A percentile compares a stretch with the other conserved stretches of the same genome.
phyloP scores from a whole-genome alignment of 2,329 filamentous ascomycete genomes.

The Diaporthe eres region DNA sequence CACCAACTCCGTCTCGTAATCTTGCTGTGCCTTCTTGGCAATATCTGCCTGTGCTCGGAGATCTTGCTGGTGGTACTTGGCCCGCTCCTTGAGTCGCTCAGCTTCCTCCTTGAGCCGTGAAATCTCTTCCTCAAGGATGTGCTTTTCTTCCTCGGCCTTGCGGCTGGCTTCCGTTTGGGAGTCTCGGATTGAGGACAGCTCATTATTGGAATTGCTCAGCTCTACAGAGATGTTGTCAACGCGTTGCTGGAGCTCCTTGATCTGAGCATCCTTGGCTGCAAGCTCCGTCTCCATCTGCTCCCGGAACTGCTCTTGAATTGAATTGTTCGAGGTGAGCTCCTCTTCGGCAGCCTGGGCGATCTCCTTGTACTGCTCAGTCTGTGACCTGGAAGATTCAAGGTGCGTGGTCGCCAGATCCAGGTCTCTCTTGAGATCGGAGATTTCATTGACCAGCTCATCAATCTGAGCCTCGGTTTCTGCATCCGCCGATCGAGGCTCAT shows the following conservation, averaged over 20 bases:
- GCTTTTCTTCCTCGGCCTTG: constrained; percentile 86
- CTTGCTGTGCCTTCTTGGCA: constrained; percentile 91
- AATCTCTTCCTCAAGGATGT: constrained; percentile 83
- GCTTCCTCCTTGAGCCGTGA: constrained; percentile 86
- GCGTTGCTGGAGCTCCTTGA: constrained; percentile 86
- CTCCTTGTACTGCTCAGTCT: constrained; percentile 89
- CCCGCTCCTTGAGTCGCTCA: constrained; percentile 82
- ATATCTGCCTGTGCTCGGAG: constrained; percentile 95
- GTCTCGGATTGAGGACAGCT: constrained; percentile 84
- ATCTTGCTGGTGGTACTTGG: constrained; percentile 90
- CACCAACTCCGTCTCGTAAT: constrained; percentile 93
- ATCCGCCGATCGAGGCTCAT: constrained; percentile 56
- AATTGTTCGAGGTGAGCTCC: constrained; percentile 82
- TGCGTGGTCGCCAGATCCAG: constrained; percentile 86
- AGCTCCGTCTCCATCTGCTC: constrained; percentile 85
- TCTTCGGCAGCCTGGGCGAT: constrained; percentile 92
- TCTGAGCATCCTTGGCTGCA: constrained; percentile 82
- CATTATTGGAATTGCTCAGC: constrained; percentile 83
- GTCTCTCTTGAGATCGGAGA: constrained; percentile 89
- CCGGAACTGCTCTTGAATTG: constrained; percentile 88
- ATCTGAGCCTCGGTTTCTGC: constrained; percentile 70
- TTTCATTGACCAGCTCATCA: constrained; percentile 86
- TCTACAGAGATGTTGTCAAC: constrained; percentile 88
- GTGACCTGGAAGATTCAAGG: constrained; percentile 83
- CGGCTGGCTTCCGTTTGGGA: constrained; percentile 81